Conservation (phyloP, 2,329 filamentous ascomycete species). For the Diaporthe citri region DNA sequence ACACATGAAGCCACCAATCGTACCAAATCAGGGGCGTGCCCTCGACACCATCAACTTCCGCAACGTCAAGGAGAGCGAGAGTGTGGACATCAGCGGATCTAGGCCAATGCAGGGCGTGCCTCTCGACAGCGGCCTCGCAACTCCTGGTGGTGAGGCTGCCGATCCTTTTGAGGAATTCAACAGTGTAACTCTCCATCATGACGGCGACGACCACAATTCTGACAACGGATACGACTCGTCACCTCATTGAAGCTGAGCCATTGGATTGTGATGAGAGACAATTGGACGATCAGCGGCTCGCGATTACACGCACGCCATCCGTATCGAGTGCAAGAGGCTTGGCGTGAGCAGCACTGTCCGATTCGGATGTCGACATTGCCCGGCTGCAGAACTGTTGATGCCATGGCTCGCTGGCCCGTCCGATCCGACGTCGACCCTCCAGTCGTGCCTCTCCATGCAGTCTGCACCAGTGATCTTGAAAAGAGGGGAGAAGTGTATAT, state of each 20-base stretch:
- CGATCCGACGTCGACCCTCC: background rate
- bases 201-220: constrained; percentile 79
- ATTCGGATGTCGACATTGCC: background rate
- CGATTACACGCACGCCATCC: too few species aligned
- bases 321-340: background rate
- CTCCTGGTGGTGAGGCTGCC: constrained; percentile 80
- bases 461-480: background rate
- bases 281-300: background rate
- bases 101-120: constrained; percentile 78
- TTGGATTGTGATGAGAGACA: background rate
- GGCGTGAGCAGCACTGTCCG: background rate
- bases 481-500: constrained; percentile 15
- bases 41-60: constrained; percentile 97
- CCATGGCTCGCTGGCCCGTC: background rate
- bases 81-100: constrained; percentile 83
- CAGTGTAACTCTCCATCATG: constrained; percentile 96
- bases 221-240: constrained; percentile 45
- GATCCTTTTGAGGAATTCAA: constrained; percentile 99
- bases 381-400: background rate
- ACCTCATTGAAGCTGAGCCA: constrained; percentile 25
- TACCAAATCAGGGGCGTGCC: constrained; percentile 89
- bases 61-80: constrained; percentile 97
- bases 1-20: constrained; percentile 97
- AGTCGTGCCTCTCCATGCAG: background rate
- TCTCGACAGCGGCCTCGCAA: constrained; percentile 86